Base-by-base conservation (phyloP, 768 basidiomycete species). In the Boletus bicolor region DNA sequence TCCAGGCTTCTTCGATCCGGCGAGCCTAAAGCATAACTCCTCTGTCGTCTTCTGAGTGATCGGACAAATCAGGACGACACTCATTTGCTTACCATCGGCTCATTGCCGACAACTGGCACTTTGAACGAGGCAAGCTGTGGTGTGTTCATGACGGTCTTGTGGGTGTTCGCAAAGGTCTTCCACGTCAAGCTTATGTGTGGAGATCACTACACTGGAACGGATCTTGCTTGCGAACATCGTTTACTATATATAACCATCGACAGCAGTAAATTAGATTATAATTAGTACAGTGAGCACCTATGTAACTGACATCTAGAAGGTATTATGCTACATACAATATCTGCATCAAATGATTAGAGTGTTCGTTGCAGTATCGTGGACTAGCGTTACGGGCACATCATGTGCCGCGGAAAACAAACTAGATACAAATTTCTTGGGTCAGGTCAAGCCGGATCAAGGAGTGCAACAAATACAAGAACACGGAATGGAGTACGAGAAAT, bases 51-150 rank as follows among this genome's bases (percentile, higher is more conserved):
- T 44, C 8, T 55, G 49, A 52, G 50, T 39, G 11, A 58, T 42
- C 11, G 37, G 49, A 32, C 17, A 35, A 30, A 8, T 34, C 51
- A 28, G 26, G 49, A 45, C 17, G 15, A 37, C 14, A 9, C 8
- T 24, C 26, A 7, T 37, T 47, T 44, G 68, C 78, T 64, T 64
- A 92, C 92, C 89, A 98, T 89, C 41, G 92, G 90, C 75, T 98
- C 97, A 85, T 99, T 99, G 53, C 89, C 81, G 67, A 94, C 78
- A 24, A 73, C 77, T 21, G 96, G 96, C 54, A 93, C 82, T 69
- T 86, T 88, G 85, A 95, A 97, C 5, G 83, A 64, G 19, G 91
- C 93, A 45, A 96, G 85, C 65, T 90, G 88, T 45, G 90, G 84
- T 53, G 79, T 81, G 41, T 82, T 67, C 86, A 87, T 88, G 67